phyloP scores from a whole-genome alignment of 2,329 filamentous ascomycete species.

The Erysiphe pulchra region DNA sequence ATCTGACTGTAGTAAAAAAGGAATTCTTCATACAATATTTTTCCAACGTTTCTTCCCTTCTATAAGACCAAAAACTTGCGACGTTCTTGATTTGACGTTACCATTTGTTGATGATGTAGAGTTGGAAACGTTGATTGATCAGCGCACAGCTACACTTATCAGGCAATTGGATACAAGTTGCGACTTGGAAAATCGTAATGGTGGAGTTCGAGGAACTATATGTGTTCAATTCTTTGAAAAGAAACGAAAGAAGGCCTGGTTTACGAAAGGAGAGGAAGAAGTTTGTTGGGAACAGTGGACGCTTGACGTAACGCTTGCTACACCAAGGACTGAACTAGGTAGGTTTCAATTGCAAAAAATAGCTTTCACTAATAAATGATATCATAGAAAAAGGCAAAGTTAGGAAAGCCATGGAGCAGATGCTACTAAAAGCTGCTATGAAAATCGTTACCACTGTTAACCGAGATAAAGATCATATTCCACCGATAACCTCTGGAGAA shows the following conservation, averaged over 20 bases:
- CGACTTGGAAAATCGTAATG: slow-evolving; percentile 15
- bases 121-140: slow-evolving; percentile 80
- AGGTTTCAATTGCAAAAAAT: slow-evolving; percentile 13
- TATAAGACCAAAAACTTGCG: slow-evolving; percentile 56
- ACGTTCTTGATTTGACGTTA: slow-evolving; percentile 73
- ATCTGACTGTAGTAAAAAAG: slow-evolving; percentile 19
- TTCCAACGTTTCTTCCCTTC: slow-evolving; percentile 95
- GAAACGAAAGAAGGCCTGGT: slow-evolving; percentile 60
- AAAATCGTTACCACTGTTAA: slow-evolving; percentile 79
- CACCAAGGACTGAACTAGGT: slow-evolving; percentile 74
- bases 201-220: slow-evolving; percentile 48
- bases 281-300: slow-evolving; percentile 96
- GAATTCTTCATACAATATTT: slow-evolving; percentile 89
- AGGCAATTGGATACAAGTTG: slow-evolving; percentile 45
- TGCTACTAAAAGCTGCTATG: slow-evolving; percentile 62
- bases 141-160: slow-evolving; percentile 54
- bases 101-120: slow-evolving; percentile 76
- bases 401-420: slow-evolving; percentile 72
- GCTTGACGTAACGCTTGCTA: slow-evolving; percentile 75
- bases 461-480: slow-evolving; percentile 81
- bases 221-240: slow-evolving; percentile 90
- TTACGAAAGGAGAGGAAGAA: slow-evolving; percentile 63
- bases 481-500: slow-evolving; percentile 79
- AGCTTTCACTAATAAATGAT: slow-evolving; percentile 1
- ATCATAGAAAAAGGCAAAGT: slow-evolving; percentile 61